These are phyloP conservation scores for Xylaria sp. DNA, from an alignment of 2,329 filamentous ascomycete genomes.

Conservation along the genomic window DNA sequence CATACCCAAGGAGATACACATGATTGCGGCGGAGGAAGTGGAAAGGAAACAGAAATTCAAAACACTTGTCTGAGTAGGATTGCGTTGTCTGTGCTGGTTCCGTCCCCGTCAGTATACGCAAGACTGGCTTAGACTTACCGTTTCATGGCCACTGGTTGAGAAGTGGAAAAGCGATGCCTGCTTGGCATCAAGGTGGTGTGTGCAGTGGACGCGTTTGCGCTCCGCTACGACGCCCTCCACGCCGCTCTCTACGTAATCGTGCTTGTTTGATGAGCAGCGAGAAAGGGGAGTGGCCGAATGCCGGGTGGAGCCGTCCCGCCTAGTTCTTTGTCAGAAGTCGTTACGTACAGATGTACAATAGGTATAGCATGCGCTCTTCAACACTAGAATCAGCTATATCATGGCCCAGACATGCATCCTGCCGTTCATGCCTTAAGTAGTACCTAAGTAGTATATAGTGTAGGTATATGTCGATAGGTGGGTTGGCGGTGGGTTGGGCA, in stretches of 20 bases:
- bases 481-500: no score
- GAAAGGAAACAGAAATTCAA: neutral
- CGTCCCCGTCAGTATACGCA: constrained; percentile 40
- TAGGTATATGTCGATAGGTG: no score
- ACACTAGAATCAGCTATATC: no score
- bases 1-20: no score
- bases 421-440: no score
- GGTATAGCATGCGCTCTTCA: neutral
- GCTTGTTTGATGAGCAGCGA: constrained; percentile 4
- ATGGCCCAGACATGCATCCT: no score
- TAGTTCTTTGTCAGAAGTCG: neutral
- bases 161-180: constrained; percentile 37
- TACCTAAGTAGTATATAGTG: no score
- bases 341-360: neutral
- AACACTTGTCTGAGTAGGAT: neutral
- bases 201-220: constrained; percentile 18
- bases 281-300: constrained; percentile 2
- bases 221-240: constrained; percentile 23
- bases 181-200: constrained; percentile 32
- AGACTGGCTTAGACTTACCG: constrained; percentile 20
- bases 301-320: constrained; percentile 19
- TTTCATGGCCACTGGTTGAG: constrained; percentile 18
- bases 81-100: constrained; percentile 20
- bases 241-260: constrained; percentile 24
- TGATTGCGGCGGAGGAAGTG: neutral